These are phyloP conservation scores for Sugiyamaella floridensis DNA, from an alignment of 805 yeast species.

Conservation along the genomic window DNA sequence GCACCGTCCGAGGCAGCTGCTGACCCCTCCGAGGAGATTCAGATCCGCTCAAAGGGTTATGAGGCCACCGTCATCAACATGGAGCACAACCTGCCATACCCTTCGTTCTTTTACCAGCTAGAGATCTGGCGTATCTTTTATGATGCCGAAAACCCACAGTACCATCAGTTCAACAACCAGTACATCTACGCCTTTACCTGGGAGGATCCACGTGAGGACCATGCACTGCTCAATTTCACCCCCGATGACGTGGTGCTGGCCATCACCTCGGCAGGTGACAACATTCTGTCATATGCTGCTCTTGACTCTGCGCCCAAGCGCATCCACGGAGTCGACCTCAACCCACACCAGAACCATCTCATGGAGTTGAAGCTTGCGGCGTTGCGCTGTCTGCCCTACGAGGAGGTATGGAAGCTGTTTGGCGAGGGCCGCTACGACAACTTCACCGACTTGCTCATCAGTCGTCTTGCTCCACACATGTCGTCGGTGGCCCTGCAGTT, in stretches of 20 bases:
- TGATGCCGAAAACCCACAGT: constrained; percentile 61
- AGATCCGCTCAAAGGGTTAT: constrained; percentile 49
- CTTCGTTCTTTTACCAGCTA: constrained; percentile 70
- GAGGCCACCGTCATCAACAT: constrained; percentile 65
- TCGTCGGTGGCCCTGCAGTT: constrained; percentile 77
- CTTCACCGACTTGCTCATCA: constrained; percentile 45
- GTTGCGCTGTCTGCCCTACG: constrained; percentile 46
- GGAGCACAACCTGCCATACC: constrained; percentile 64
- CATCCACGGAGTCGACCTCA: constrained; percentile 79
- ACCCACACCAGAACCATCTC: constrained; percentile 76
- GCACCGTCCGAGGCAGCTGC: constrained; percentile 41
- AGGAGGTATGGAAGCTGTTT: constrained; percentile 66
- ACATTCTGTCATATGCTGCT: constrained; percentile 64
- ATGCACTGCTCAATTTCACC: constrained; percentile 52
- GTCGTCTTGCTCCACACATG: constrained; percentile 57
- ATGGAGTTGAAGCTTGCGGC: constrained; percentile 74
- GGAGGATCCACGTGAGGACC: constrained; percentile 86
- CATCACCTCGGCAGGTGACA: constrained; percentile 83
- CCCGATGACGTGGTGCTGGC: constrained; percentile 69
- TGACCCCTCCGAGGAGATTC: constrained; percentile 6
- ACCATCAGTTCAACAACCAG: constrained; percentile 67
- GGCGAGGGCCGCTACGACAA: constrained; percentile 63
- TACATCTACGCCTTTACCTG: constrained; percentile 84
- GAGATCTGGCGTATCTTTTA: constrained; percentile 76
- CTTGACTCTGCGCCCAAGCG: constrained; percentile 66